Percentiles rank a stretch among this genome's conserved stretches.
These are phyloP conservation scores for Fragaria nilgerrensis DNA, from an alignment of 306 rosid species.

Conservation along the genomic window DNA sequence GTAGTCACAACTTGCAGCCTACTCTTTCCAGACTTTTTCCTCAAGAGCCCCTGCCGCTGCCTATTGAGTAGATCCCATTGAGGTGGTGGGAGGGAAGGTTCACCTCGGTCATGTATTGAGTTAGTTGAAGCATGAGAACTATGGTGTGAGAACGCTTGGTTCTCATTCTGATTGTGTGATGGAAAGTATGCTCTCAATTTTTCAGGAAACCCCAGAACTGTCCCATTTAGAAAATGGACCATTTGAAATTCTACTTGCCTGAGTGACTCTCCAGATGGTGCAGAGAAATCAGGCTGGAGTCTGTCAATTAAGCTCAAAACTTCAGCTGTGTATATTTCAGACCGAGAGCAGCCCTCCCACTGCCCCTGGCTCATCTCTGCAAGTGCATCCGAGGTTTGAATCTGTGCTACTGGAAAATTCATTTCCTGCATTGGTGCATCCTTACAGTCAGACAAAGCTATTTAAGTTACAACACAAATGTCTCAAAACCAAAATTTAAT, in stretches of 20 bases:
- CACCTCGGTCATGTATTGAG: conserved; percentile 69
- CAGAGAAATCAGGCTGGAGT: conserved; percentile 84
- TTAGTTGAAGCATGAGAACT: conserved; percentile 56
- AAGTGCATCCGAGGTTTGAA: conserved; percentile 74
- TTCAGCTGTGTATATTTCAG: conserved; percentile 84
- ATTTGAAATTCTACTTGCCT: conserved; percentile 90
- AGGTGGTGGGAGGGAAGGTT: conserved; percentile 48
- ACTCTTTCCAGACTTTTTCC: conserved; percentile 93
- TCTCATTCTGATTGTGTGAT: conserved; percentile 58
- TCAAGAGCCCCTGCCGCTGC: conserved; percentile 65
- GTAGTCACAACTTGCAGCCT: conserved; percentile 83
- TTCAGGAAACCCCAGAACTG: conserved; percentile 68
- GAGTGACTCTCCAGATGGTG: conserved; percentile 93
- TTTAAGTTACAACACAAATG: conserved; percentile 6
- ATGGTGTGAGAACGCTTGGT: conserved; percentile 52
- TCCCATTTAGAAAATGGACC: conserved; percentile 73
- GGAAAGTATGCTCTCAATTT: conserved; percentile 59
- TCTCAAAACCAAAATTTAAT: conserved; percentile 16
- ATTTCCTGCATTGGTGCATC: conserved; percentile 51
- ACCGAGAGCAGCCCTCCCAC: conserved; percentile 94
- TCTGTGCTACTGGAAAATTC: conserved; percentile 64
- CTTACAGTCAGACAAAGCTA: conserved; percentile 13
- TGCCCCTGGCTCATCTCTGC: conserved; percentile 91
- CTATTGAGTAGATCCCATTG: conserved; percentile 66
- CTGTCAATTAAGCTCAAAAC: conserved; percentile 61